Evolutionary conservation across 2,329 filamentous ascomycete species (phyloP), one percentile per base, ranked within the genome.

Genomic region (Mollisia scopiformis): DNA sequence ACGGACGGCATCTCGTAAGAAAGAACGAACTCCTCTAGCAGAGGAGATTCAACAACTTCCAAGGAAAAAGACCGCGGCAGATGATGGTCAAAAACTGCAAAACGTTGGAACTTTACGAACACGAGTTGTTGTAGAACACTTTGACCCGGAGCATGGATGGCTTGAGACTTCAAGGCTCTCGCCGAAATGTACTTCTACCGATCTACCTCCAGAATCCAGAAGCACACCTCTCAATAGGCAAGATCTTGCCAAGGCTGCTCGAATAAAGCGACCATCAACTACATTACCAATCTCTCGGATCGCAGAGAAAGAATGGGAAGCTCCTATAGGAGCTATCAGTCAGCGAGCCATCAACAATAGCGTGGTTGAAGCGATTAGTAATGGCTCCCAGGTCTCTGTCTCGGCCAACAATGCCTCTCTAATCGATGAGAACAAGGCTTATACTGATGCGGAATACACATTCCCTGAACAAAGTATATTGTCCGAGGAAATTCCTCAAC

Each of bases 201-300:
- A 59, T 50, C 19, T 7, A 11, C 35, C 55, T 25, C 46, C 19
- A 28, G 43, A 43, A 25, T 7, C 27, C 2, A 49, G 37, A 23
- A 54, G 49, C 33, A 57, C 58, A 50, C 59, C 66, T 10, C 39
- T 66, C 11, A 64, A 46, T 25, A 59, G 69, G 21, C 54, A 68
- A 31, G 47, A 70, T 39, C 49, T 71, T 50, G 68, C 68, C 23
- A 63, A 66, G 30, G 43, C 39, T 27, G 68, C 67, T 50, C 67
- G 67, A 21, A 62, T 72, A 35, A 68, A 65, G 59, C 64, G 64
- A 19, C 67, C 65, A 30, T 55, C 65, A 28, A 70, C 68, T 27
- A 66, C 64, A 28, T 35, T 68, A 33, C 68, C 67, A 19, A 21
- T 68, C 6, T 41, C 57, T 37, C 35, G 11, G 6, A 19, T 33